Evolutionary conservation across 345 rosid genomes (phyloP), one percentile per base, ranked within the genome.

Genomic region (Schrenkiella parvula): DNA sequence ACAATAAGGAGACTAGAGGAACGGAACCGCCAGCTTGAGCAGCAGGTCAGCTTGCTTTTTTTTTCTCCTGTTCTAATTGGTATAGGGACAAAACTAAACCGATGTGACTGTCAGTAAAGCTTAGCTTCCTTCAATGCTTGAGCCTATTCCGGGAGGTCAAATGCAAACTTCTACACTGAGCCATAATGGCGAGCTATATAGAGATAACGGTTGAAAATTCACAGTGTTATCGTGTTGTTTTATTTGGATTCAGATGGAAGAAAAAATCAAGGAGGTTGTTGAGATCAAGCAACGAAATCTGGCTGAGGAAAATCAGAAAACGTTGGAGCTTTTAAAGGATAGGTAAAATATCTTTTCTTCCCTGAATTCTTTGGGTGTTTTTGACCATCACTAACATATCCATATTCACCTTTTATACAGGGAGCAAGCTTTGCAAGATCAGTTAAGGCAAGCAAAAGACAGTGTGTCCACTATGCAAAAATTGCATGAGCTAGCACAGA

Each of bases 1-100:
- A 95, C 99, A 48, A 91, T 95, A 84, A 91, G 99, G 84, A 88
- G 98, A 61, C 93, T 95, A 53, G 99, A 95, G 78, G 99, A 95
- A 73, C 92, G 97, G 69, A 95, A 89, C 72, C 95, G 96, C 34
- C 99, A 91, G 80, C 85, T 95, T 79, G 99, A 95, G 88, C 97
- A 83, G 58, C 99, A 89, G 95, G 99, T 91, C 74, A 74, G 81
- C 51, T 51, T 78, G 53, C 42, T 71, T 68, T 59, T 21, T 35
- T 41, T 65, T 53, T n/a, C 22, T n/a, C 22, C 0, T 44, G 34
- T 28, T 55, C 23, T 48, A 18, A 47, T 56, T 76, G 17, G 1
- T 69, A 54, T 19, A 21, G 65, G 23, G 32, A 63, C 52, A 51
- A 42, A 60, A 60, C 39, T 67, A 35, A 17, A 63, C 5, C 7